phyloP scores from a whole-genome alignment of 768 basidiomycete species.

The Kwoniella heveanensis region DNA sequence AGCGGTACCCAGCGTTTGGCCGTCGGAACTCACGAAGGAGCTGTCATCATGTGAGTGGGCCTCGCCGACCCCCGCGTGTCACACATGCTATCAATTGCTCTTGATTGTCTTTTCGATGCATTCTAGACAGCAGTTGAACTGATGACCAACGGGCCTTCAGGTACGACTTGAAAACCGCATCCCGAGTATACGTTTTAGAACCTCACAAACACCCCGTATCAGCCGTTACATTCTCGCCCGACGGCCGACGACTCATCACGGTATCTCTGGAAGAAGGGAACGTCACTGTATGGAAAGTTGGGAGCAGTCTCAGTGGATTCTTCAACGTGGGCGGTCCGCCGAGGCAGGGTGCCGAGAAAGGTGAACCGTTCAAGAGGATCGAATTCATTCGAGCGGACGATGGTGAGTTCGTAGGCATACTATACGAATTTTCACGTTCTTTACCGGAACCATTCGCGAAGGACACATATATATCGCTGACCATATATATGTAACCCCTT shows the following conservation, averaged over 20 bases:
- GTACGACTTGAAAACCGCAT: conserved; percentile 96
- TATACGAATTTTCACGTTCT: not conserved
- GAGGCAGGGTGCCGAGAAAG: conserved; percentile 73
- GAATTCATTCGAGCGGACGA: conserved; percentile 81
- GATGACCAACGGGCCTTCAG: conserved; percentile 64
- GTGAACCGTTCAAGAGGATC: conserved; percentile 84
- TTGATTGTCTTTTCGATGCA: no score
- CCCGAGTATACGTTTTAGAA: conserved; percentile 89
- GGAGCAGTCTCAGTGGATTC: conserved; percentile 81
- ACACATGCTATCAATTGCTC: no score
- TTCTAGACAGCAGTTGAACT: no score
- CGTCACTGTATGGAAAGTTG: conserved; percentile 94
- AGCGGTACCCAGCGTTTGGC: conserved; percentile 81
- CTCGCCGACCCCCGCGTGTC: no score
- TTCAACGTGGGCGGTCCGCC: conserved; percentile 88
- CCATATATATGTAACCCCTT: not conserved
- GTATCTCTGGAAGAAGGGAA: conserved; percentile 80
- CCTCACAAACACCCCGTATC: conserved; percentile 79
- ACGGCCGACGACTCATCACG: conserved; percentile 85
- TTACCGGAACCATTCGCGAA: not conserved
- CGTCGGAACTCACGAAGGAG: conserved; percentile 92
- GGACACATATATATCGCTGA: not conserved
- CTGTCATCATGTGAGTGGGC: conserved; percentile 60
- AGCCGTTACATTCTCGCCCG: conserved; percentile 88
- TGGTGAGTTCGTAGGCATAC: conserved; percentile 60